Conservation (phyloP, 164 flowering plant species). For the Stephania japonica region DNA sequence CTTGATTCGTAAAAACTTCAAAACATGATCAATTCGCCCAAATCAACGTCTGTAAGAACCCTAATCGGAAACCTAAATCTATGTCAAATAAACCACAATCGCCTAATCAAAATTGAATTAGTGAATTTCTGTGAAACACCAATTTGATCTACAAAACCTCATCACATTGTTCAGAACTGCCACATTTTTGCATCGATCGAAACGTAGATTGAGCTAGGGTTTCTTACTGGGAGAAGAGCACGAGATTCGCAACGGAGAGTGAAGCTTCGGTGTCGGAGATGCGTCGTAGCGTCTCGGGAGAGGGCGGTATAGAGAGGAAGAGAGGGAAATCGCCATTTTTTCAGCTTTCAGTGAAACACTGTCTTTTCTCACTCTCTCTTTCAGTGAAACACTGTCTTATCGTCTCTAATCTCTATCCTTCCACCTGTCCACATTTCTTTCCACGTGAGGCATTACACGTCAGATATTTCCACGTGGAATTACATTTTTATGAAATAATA, state of each 20-base stretch:
- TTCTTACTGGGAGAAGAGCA: conserved; percentile 32
- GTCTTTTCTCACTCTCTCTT: background rate
- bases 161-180: too few relatives aligned
- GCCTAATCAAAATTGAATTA: too few relatives aligned
- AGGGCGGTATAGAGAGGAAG: conserved; percentile 16
- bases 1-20: too few relatives aligned
- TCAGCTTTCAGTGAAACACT: background rate
- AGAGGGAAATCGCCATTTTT: conserved; percentile 34
- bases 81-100: too few relatives aligned
- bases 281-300: conserved; percentile 14
- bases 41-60: too few relatives aligned
- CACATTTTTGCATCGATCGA: too few relatives aligned
- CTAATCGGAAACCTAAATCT: too few relatives aligned
- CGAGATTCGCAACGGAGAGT: conserved; percentile 23
- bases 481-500: background rate
- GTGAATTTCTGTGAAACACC: too few relatives aligned
- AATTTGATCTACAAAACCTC: too few relatives aligned
- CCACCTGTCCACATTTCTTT: conserved; percentile 1
- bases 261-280: conserved; percentile 9
- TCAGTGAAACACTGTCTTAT: background rate
- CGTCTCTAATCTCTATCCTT: background rate
- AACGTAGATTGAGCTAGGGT: background rate
- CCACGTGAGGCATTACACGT: conserved; percentile 4
- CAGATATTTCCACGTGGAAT: conserved; percentile 5
- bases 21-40: too few relatives aligned